Base-by-base conservation (phyloP, 352 stramenopile genomes). In the Elongisporangium senticosum region DNA sequence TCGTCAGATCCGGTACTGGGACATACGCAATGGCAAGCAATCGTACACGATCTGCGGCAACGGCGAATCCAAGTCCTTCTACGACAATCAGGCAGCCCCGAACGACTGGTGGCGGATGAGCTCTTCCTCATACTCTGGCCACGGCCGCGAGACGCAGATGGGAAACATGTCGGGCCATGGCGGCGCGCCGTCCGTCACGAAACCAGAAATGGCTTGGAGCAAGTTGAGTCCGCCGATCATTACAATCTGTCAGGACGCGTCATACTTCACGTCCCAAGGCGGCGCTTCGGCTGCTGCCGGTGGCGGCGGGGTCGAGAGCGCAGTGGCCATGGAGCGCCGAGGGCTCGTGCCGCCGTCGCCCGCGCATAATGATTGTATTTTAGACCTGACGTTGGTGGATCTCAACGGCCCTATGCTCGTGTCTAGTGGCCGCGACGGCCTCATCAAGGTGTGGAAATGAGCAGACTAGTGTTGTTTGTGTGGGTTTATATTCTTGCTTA, bases 401-500 rank as follows among this genome's bases (percentile, higher is more conserved):
- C 76, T 97, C 51, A 93, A 95, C 47, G 83, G 79, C 7, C 88
- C 88, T 17, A 88, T 95, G 66, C 68, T 99, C 21, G 85, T 98
- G 23, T 98, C 95, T 17, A 90, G 87, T 59, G 94, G 88, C 24
- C 82, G 95, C 52, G 96, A 99, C 75, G 94, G 93, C 26, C 89
- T 97, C 63, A 97, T 99, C 61, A 99, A 99, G 72, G 74, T 98
- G 53, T 99, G 94, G 93, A 93, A 95, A 56, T 99, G 71, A 71
- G 23, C 43, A 37, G n/a, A 26, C 2, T 21, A 10, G 17, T 24
- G 23, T 39, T 19, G 24, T 20, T 48, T 48, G 15, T 55, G n/a
- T 51, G 40, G 14, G 14, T 51, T 23, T 23, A 51, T 24, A 24
- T 24, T 51, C 4, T 24, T 51, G n/a, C 48, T 51, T 23, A 51